These are phyloP conservation scores for Talaromyces sp. DNA, from an alignment of 2,329 filamentous ascomycete species.

Conservation along the genomic window DNA sequence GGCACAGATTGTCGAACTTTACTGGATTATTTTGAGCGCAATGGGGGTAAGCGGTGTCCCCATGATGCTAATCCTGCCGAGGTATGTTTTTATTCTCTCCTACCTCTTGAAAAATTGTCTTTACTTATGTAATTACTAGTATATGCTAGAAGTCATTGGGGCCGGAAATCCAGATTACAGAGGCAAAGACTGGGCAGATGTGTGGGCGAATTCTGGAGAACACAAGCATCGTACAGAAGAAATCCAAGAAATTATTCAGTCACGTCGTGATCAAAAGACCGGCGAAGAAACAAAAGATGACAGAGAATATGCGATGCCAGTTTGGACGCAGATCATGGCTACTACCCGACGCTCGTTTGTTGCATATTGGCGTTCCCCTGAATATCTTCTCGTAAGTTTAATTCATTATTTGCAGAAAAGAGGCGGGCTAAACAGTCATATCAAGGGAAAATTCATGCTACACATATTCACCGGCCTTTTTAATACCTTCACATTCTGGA, in stretches of 20 bases:
- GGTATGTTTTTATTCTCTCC: slow-evolving; percentile 15
- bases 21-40: slow-evolving; percentile 63
- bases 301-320: slow-evolving; percentile 59
- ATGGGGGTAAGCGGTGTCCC: slow-evolving; percentile 57
- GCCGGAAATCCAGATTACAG: slow-evolving; percentile 58
- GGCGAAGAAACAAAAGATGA: slow-evolving; percentile 43
- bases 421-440: background rate
- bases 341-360: slow-evolving; percentile 56
- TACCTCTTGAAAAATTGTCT: background rate
- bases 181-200: slow-evolving; percentile 58
- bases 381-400: slow-evolving; percentile 46
- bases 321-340: slow-evolving; percentile 48
- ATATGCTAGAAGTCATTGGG: slow-evolving; percentile 72
- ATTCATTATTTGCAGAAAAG: background rate
- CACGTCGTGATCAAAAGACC: slow-evolving; percentile 37
- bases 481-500: slow-evolving; percentile 67
- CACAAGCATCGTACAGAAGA: slow-evolving; percentile 43
- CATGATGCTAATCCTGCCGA: slow-evolving; percentile 66
- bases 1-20: slow-evolving; percentile 67
- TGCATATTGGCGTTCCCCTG: slow-evolving; percentile 60
- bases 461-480: slow-evolving; percentile 61
- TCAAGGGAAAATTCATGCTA: slow-evolving; percentile 57
- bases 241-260: slow-evolving; percentile 48
- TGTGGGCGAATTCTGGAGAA: slow-evolving; percentile 54
- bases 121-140: slow-evolving; percentile 42